Percentiles rank a stretch among this genome's conserved stretches.
Conservation (phyloP, 768 basidiomycete species). For the Termitomyces sp. region DNA sequence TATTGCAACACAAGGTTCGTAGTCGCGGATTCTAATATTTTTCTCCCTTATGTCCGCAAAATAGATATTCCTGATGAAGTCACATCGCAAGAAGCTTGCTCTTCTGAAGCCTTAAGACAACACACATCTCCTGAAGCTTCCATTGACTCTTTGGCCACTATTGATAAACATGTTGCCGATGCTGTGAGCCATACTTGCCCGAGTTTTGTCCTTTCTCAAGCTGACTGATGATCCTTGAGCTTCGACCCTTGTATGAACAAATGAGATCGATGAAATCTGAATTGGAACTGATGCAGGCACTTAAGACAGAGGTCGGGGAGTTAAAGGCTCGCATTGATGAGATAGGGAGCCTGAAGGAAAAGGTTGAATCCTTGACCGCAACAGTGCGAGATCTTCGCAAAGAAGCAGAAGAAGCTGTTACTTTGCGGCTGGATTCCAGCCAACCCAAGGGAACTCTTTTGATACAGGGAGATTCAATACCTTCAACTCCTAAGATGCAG, state of each 20-base stretch:
- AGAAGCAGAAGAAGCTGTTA: constrained; percentile 17
- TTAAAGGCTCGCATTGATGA: constrained; percentile 32
- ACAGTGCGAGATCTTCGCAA: constrained; percentile 26
- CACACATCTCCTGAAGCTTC: constrained; percentile 8
- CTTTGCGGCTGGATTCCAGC: constrained; percentile 21
- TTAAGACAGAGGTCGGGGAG: constrained; percentile 29
- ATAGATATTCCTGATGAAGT: neutral
- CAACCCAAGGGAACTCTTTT: constrained; percentile 14
- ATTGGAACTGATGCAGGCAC: constrained; percentile 31
- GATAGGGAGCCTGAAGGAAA: constrained; percentile 28
- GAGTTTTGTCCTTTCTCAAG: neutral
- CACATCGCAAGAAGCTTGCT: neutral
- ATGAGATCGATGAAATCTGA: constrained; percentile 44
- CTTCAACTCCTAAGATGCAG: constrained; percentile 12
- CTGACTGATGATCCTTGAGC: constrained; percentile 24
- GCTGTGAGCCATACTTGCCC: constrained; percentile 24
- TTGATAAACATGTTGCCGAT: constrained; percentile 28
- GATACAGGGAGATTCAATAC: neutral
- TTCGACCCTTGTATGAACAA: constrained; percentile 51
- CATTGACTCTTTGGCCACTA: constrained; percentile 16
- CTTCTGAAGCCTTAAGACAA: neutral
- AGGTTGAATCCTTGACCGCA: constrained; percentile 31
- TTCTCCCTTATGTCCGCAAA: neutral
- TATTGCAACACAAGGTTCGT: constrained; percentile 4
- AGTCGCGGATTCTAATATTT: neutral